A percentile compares a stretch with the other conserved stretches of the same genome.
phyloP scores from a whole-genome alignment of 2,329 filamentous ascomycete species.

The Alternaria metachromatica region DNA sequence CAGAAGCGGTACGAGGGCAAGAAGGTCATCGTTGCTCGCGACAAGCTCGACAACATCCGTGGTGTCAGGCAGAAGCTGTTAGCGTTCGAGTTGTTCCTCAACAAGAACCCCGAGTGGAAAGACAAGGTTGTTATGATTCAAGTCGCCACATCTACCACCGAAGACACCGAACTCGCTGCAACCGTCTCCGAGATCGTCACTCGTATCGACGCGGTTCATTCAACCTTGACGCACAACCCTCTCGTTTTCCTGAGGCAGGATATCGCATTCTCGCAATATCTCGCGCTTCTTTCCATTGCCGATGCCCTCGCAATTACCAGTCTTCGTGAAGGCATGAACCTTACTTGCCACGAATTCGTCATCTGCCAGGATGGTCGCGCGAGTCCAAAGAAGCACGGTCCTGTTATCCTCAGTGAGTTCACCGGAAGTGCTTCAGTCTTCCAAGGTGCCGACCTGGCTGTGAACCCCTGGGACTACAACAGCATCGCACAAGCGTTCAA shows the following conservation, averaged over 20 bases:
- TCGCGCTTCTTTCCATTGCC: slow-evolving; percentile 88
- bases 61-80: slow-evolving; percentile 93
- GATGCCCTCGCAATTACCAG: slow-evolving; percentile 95
- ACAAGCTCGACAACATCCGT: slow-evolving; percentile 91
- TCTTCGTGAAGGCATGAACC: slow-evolving; percentile 95
- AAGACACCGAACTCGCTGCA: slow-evolving; percentile 85
- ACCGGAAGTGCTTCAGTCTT: slow-evolving; percentile 91
- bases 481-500: slow-evolving; percentile 87
- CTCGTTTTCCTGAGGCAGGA: slow-evolving; percentile 95
- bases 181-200: slow-evolving; percentile 94
- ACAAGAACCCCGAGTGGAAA: slow-evolving; percentile 88
- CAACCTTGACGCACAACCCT: slow-evolving; percentile 89
- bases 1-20: slow-evolving; percentile 86
- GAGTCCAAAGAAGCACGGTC: slow-evolving; percentile 78
- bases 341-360: slow-evolving; percentile 93
- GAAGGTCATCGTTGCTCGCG: slow-evolving; percentile 87
- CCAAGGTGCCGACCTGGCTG: slow-evolving; percentile 76
- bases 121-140: slow-evolving; percentile 90
- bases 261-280: slow-evolving; percentile 88
- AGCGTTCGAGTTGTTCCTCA: slow-evolving; percentile 90
- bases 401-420: slow-evolving; percentile 92
- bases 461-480: slow-evolving; percentile 96
- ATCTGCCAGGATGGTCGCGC: slow-evolving; percentile 87
- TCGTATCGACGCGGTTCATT: slow-evolving; percentile 89
- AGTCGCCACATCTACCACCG: slow-evolving; percentile 87